These are phyloP conservation scores for Neurospora sublineolata DNA, from an alignment of 495 filamentous ascomycete species.

Conservation along the genomic window DNA sequence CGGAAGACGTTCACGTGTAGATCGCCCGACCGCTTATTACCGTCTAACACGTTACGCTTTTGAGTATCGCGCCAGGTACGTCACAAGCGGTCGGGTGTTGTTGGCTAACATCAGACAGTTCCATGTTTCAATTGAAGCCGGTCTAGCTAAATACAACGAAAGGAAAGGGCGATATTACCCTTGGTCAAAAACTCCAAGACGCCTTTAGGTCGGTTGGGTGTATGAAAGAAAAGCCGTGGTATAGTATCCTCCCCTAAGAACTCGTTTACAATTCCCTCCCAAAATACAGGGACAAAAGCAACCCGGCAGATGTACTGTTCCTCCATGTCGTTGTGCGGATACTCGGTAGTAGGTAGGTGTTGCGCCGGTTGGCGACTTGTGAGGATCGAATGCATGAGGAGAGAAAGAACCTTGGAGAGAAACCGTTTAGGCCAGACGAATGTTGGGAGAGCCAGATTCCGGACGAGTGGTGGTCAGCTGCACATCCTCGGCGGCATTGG, in stretches of 20 bases:
- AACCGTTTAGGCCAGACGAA: constrained; percentile 13
- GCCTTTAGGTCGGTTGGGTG: background rate
- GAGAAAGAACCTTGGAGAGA: background rate
- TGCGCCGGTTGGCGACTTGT: background rate
- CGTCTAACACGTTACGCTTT: background rate
- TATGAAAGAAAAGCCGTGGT: background rate
- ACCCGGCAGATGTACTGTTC: background rate
- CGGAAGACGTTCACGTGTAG: background rate
- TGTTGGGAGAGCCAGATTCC: constrained; percentile 21
- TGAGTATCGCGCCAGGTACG: background rate
- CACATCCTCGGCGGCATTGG: constrained; percentile 71
- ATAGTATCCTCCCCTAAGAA: background rate
- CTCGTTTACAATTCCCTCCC: background rate
- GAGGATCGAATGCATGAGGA: background rate
- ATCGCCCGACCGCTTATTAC: background rate
- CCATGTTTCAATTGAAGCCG: background rate
- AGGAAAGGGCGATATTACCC: background rate
- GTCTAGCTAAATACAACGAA: background rate
- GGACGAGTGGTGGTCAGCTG: constrained; percentile 5
- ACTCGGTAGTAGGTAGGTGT: background rate
- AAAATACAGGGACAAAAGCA: background rate
- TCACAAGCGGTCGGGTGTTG: background rate
- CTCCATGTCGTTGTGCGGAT: background rate
- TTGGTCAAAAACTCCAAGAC: background rate
- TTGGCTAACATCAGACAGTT: background rate